Base-by-base conservation (phyloP, 768 basidiomycete genomes). In the Boletellus ananiceps region DNA sequence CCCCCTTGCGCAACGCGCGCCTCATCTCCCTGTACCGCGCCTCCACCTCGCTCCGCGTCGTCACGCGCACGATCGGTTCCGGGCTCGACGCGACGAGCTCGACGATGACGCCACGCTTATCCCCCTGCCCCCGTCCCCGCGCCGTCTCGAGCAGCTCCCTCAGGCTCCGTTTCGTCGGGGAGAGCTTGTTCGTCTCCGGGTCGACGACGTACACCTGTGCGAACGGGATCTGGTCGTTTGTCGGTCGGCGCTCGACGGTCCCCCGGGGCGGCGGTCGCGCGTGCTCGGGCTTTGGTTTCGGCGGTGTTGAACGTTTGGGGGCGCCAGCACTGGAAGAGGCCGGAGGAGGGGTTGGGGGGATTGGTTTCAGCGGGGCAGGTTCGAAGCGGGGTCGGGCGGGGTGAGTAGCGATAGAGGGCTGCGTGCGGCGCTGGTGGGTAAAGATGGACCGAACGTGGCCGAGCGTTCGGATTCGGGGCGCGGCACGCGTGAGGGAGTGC, bases 61-160 rank as follows among this genome's bases (percentile, higher is more conserved):
- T 57, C 23, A 88, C 62, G 51, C 75, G 80, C 33, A 90, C 87
- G 43, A 88, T 71, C 4, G 86, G 83, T 5, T 69, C 50, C 0
- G 82, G 82, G 0, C 67, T 49, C 0, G 68, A 56, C 3, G 69
- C 58, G 34, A 86, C 75, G 39, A 89, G 79, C 61, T 84, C 80
- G 49, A 87, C 64, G 49, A 87, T 63, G 55, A 74, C 71, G 48
- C 71, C 29, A 29, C 29, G 29, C 29, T 29, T 29, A 3, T 29
- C 29, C 29, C 29, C 29, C 29, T 29, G 29, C 8, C 29, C 29
- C 27, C 9, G 27, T 9, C 0, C 67, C 64, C 9, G 59, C 57
- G 61, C 81, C 40, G 80, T 59, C 16, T 63, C 62, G 56, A 89
- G 73, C 45, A 89, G 63, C 3, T 63, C 56, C 0, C 42, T 16